Evolutionary conservation across 2,329 filamentous ascomycete genomes (phyloP).

Genomic region (Mycosphaerella arachidis): DNA sequence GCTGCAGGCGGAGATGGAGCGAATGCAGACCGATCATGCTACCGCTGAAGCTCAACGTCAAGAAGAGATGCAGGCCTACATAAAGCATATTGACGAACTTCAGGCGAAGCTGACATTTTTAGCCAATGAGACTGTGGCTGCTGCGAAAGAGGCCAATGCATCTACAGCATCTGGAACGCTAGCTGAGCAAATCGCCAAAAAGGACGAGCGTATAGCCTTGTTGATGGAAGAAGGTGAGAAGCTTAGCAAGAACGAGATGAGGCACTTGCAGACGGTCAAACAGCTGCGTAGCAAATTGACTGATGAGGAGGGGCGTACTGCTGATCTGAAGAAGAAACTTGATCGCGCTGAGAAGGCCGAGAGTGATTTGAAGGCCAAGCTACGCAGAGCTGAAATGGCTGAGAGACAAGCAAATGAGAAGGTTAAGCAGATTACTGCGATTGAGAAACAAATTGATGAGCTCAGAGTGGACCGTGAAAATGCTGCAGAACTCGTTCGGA

Average conservation of each 20-base stretch:
- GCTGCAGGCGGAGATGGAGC: constrained; percentile 44
- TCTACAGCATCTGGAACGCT: constrained; percentile 59
- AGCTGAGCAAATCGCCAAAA: constrained; percentile 80
- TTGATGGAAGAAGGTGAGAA: constrained; percentile 90
- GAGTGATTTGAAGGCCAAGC: constrained; percentile 57
- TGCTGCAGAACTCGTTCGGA: constrained; percentile 58
- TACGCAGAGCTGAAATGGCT: constrained; percentile 56
- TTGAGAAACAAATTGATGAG: constrained; percentile 44
- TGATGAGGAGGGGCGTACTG: constrained; percentile 50
- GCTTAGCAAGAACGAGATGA: constrained; percentile 79
- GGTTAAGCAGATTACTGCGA: constrained; percentile 55
- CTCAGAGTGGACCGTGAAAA: constrained; percentile 31
- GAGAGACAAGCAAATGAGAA: constrained; percentile 55
- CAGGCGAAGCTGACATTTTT: constrained; percentile 89
- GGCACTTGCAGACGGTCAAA: constrained; percentile 76
- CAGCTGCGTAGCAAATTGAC: constrained; percentile 58
- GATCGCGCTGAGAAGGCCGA: constrained; percentile 62
- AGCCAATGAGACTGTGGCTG: constrained; percentile 70
- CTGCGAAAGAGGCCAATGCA: constrained; percentile 65
- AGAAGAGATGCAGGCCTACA: constrained; percentile 76
- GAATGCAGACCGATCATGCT: constrained; percentile 49
- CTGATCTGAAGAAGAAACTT: constrained; percentile 55
- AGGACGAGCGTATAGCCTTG: constrained; percentile 82
- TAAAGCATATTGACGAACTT: constrained; percentile 86
- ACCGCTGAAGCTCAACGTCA: constrained; percentile 58